A percentile compares a stretch with the other conserved stretches of the same genome.
These are phyloP conservation scores for Aspergillus pseudoterreus DNA, from an alignment of 2,329 filamentous ascomycete species.

Conservation along the genomic window DNA sequence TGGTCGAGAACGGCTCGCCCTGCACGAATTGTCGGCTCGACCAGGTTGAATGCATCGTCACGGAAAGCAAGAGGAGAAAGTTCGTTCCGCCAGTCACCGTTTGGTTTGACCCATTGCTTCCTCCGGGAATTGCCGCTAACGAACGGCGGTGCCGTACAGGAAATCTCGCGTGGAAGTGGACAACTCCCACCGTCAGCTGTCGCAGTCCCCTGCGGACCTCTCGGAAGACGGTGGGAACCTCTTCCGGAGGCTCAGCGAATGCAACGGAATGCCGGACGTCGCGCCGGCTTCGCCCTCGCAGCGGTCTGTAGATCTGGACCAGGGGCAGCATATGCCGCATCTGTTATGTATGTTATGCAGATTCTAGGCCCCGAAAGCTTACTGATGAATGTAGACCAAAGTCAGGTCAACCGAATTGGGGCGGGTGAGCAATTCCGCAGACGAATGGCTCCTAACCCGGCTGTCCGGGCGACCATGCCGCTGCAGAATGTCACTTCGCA, in stretches of 20 bases:
- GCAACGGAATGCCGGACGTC: slow-evolving; percentile 28
- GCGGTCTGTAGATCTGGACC: slow-evolving; percentile 45
- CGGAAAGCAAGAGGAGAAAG: slow-evolving; percentile 75
- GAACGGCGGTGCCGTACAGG: slow-evolving; percentile 21
- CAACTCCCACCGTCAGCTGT: slow-evolving; percentile 23
- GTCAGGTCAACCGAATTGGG: slow-evolving; percentile 44
- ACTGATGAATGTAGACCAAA: slow-evolving; percentile 26
- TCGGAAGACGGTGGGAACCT: slow-evolving; percentile 31
- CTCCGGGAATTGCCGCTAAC: slow-evolving; percentile 10
- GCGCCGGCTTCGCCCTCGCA: slow-evolving; percentile 42
- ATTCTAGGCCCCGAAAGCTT: not conserved
- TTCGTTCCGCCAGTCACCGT: slow-evolving; percentile 25
- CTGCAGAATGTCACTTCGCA: slow-evolving; percentile 34
- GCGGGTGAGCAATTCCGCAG: slow-evolving; percentile 42
- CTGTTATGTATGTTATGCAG: slow-evolving; percentile 54
- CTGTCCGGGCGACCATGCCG: slow-evolving; percentile 36
- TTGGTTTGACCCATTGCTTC: slow-evolving; percentile 1
- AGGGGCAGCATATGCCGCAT: slow-evolving; percentile 59
- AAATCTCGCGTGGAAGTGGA: slow-evolving; percentile 41
- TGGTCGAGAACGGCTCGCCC: slow-evolving; percentile 78
- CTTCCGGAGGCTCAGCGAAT: slow-evolving; percentile 26
- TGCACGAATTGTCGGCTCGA: slow-evolving; percentile 76
- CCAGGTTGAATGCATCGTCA: slow-evolving; percentile 56
- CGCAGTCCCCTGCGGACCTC: slow-evolving; percentile 32
- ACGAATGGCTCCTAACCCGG: slow-evolving; percentile 43